These are phyloP conservation scores for Beauveria rudraprayagi DNA, from an alignment of 2,329 filamentous ascomycete genomes.

Conservation along the genomic window DNA sequence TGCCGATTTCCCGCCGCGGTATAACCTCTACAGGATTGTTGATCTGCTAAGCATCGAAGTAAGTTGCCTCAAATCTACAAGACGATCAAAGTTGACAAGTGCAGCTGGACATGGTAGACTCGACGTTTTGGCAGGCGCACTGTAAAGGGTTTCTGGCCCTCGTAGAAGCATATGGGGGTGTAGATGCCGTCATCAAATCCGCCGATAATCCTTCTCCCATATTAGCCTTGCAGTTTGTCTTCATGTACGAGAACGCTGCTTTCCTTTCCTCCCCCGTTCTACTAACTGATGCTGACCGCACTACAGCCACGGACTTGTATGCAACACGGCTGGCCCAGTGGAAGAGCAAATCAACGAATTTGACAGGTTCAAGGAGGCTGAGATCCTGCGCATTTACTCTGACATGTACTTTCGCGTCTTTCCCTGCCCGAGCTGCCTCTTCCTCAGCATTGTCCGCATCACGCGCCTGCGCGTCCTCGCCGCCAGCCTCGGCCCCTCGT, in stretches of 20 bases:
- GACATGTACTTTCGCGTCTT: background rate
- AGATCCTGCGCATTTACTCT: background rate
- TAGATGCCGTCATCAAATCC: background rate
- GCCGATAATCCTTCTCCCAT: background rate
- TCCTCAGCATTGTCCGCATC: background rate
- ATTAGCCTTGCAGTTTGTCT: background rate
- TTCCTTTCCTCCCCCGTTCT: too few species aligned
- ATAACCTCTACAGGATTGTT: background rate
- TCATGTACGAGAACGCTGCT: background rate
- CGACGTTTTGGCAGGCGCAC: background rate
- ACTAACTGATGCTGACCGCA: background rate
- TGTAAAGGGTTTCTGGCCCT: background rate
- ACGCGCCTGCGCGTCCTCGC: background rate
- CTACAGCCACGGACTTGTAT: background rate
- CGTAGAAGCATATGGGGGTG: background rate
- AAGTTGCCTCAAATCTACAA: background rate
- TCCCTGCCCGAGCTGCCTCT: background rate
- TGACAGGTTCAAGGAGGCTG: background rate
- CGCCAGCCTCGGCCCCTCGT: background rate
- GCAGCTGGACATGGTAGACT: background rate
- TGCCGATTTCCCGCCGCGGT: background rate
- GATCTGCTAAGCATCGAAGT: constrained; percentile 3
- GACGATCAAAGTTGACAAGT: too few species aligned
- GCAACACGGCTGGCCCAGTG: background rate
- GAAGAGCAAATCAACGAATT: background rate